Evolutionary conservation across 495 filamentous ascomycete species (phyloP).

Genomic region (Penicillium fimorum): DNA sequence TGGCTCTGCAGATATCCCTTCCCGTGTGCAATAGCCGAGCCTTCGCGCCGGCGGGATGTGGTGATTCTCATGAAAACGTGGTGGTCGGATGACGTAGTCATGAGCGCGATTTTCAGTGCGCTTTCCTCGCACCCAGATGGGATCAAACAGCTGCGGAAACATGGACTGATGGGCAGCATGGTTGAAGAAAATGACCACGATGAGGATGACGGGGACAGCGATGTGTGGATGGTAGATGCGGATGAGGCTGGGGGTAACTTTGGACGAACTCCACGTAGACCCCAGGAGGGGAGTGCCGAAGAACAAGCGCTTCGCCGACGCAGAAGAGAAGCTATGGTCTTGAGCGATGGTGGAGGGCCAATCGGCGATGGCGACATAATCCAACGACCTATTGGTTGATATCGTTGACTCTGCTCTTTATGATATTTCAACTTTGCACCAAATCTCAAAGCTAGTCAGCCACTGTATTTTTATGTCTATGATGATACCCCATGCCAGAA

Average conservation of each 20-base stretch:
- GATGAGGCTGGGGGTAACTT: conserved; percentile 43
- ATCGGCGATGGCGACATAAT: conserved; percentile 52
- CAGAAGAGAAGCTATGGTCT: conserved; percentile 55
- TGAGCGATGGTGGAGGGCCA: conserved; percentile 50
- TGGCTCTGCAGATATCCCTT: conserved; percentile 54
- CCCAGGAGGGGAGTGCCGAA: conserved; percentile 45
- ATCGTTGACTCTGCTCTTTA: background rate
- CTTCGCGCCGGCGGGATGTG: conserved; percentile 41
- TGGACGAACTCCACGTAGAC: conserved; percentile 29
- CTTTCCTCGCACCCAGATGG: conserved; percentile 35
- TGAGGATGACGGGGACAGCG: conserved; percentile 47
- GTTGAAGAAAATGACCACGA: conserved; percentile 47
- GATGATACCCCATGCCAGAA: conserved; percentile 30
- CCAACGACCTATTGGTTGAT: conserved; percentile 34
- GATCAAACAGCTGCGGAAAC: conserved; percentile 43
- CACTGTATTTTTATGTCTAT: conserved; percentile 20
- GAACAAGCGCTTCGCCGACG: conserved; percentile 51
- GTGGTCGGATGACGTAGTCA: conserved; percentile 46
- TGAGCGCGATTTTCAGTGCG: conserved; percentile 44
- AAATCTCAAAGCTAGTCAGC: background rate
- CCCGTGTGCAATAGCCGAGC: conserved; percentile 37
- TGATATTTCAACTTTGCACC: background rate
- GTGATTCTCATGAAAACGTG: conserved; percentile 48
- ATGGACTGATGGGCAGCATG: conserved; percentile 45
- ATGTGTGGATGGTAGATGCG: conserved; percentile 52